Evolutionary conservation across 2,329 filamentous ascomycete species (phyloP), one percentile per base, ranked within the genome.

Genomic region (Sporothrix humicola): DNA sequence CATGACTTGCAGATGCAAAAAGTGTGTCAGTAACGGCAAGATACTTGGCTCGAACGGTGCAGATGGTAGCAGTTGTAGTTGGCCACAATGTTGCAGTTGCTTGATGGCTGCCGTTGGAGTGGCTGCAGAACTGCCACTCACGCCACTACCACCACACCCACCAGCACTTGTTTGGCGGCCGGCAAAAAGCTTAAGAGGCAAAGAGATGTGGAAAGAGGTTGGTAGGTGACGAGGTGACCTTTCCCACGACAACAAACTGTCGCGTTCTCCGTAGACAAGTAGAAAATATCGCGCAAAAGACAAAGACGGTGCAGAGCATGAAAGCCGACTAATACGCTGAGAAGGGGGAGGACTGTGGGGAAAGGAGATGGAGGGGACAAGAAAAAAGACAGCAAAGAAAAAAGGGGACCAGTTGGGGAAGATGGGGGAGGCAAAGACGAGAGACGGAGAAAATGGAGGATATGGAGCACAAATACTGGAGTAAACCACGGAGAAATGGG

Each of bases 141-240:
- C 52, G 23, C 52, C 52, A 54, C 52, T 48, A 1, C 46, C 56
- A 31, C 59, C 12, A 44, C 31, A 44, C 59, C 59, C 42, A 58
- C 31, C 31, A 37, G 31, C 31, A 37, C 31, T 37, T 37, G 31
- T 37, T 20, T 5, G 9, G 15, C 37, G 17, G 37, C 59, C 59
- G 59, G 59, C 31, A 63, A 63, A 63, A 63, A 12, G 59, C 37
- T 63, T 63, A 44, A 58, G 59, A 44, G 58, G 52, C n/a, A 54
- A 54, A 20, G 9, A 20, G 59, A 63, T n/a, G 9, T 13, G 15
- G 59, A 31, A 20, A 31, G 10, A 59, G 7, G 56, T 15, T 26
- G 26, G 12, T n/a, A 13, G 54, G 54, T 58, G 23, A 26, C 31
- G 23, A 26, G 23, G 7, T 50, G 48, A 26, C 23, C 23, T 26